A percentile compares a stretch with the other conserved stretches of the same genome.
These are phyloP conservation scores for Tuctoria greenei DNA, from an alignment of 176 grass and related monocot genomes.

Conservation along the genomic window DNA sequence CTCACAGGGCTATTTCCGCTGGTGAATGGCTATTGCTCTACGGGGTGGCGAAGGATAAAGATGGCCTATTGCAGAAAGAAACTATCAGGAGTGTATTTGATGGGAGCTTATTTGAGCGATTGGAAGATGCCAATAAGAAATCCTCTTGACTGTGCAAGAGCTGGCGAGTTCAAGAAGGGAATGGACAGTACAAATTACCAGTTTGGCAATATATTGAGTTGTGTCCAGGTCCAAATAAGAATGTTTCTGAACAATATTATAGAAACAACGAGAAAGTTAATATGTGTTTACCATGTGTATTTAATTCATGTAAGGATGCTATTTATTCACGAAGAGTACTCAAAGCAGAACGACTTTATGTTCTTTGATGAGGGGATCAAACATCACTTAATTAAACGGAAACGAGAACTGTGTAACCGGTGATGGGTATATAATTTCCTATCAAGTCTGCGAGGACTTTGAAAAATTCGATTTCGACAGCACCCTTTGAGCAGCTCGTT, in stretches of 20 bases:
- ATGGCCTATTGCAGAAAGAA: conserved; percentile 47
- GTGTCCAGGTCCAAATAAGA: neutral
- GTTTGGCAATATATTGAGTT: neutral
- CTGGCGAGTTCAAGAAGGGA: neutral
- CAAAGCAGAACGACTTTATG: too few species aligned
- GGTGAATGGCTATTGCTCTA: conserved; percentile 55
- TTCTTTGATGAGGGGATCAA: too few species aligned
- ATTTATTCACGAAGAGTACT: too few species aligned
- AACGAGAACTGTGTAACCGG: too few species aligned
- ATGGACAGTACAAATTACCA: neutral
- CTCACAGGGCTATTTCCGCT: conserved; percentile 7
- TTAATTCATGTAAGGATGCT: too few species aligned
- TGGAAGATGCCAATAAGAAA: conserved; percentile 44
- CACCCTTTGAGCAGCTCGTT: too few species aligned
- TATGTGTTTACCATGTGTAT: too few species aligned
- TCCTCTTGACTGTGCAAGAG: neutral
- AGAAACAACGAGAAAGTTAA: too few species aligned
- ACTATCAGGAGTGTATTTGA: conserved; percentile 43
- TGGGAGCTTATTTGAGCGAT: conserved; percentile 58
- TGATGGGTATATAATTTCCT: too few species aligned
- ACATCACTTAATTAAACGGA: too few species aligned
- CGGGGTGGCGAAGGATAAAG: conserved; percentile 52
- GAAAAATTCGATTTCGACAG: too few species aligned
- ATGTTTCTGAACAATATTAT: neutral
- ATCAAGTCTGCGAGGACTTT: too few species aligned